Evolutionary conservation across 139 green algal species (phyloP).

Genomic region (Picochlorum costavermella): DNA sequence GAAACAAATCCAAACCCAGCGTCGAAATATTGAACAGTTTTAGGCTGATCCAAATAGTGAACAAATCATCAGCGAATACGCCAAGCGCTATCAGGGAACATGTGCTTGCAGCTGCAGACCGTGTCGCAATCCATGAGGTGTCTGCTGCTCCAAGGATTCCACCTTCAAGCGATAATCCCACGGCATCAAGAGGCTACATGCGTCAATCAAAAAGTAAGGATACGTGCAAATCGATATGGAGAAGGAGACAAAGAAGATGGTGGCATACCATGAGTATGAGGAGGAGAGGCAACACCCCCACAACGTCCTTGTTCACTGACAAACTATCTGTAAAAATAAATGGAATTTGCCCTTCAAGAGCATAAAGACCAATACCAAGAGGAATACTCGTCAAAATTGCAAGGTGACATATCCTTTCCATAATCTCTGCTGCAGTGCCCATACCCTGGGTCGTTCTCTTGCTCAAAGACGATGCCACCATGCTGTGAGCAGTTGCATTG

Average conservation of each 20-base stretch:
- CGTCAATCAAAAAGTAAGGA: constrained; percentile 2
- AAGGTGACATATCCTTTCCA: constrained; percentile 23
- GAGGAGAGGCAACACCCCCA: constrained; percentile 17
- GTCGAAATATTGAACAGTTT: constrained; percentile 23
- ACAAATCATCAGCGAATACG: constrained; percentile 1
- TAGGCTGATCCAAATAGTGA: constrained; percentile 22
- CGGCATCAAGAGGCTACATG: constrained; percentile 27
- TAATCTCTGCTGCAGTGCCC: constrained; percentile 7
- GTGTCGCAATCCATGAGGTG: constrained; percentile 21
- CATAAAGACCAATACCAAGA: constrained; percentile 6
- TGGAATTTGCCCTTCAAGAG: constrained; percentile 9
- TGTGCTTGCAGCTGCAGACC: constrained; percentile 3
- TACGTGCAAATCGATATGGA: neutral
- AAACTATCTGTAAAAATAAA: constrained; percentile 24
- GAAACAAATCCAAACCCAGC: constrained; percentile 20
- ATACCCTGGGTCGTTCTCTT: neutral
- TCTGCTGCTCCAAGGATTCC: constrained; percentile 28
- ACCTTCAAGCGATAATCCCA: constrained; percentile 28
- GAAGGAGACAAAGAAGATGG: neutral
- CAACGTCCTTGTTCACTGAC: constrained; percentile 14
- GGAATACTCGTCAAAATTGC: constrained; percentile 13
- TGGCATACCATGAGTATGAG: constrained; percentile 14
- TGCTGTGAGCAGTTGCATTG: constrained; percentile 23
- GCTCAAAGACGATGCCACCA: constrained; percentile 22
- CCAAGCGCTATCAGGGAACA: constrained; percentile 18